Base-by-base conservation (phyloP, 805 yeast genomes). In the Pichia cabralensis region DNA sequence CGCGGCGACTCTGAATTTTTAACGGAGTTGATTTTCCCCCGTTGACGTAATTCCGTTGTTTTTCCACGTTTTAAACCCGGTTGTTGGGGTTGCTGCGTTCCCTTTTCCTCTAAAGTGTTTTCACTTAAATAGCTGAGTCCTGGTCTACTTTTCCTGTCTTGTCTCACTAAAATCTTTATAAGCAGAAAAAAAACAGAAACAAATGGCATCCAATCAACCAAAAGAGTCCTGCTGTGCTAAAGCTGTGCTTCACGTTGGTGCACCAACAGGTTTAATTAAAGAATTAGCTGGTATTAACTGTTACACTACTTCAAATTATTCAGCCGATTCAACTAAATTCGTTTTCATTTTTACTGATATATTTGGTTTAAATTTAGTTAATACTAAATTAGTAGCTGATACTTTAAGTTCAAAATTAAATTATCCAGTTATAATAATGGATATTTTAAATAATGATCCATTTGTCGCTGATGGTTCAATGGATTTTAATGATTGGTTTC, bases 341-440 rank as follows among this genome's bases (percentile, higher is more conserved):
- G 55, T 83, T 17, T 74, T 83, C 19, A 67, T 84, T 30, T 40
- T 77, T 27, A 67, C 92, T 28, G 96, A 86, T 52, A 61, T 85
- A 30, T 73, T 53, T 41, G 95, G 96, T 24, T 58, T 68, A 52
- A 61, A 61, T 30, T 66, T 64, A 50, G 63, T 62, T 52, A 85
- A 86, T 55, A 58, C 58, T 24, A 57, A 67, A 46, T 63, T 86
- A 46, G 53, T 74, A 41, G 89, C 86, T 12, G 86, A 80, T 50
- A 59, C 62, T 35, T 71, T 80, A 41, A 81, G 88, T 30, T 56
- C 56, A 31, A 53, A 53, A 7, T 36, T 49, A 8, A 83, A 84
- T 17, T 83, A 67, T 60, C 70, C 67, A 28, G 88, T 80, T 1
- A 62, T 78, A 30, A 58, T 79, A 22, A 95, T 95, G n/a, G 95